Percentiles rank a stretch among this genome's conserved stretches.
Evolutionary conservation across 139 green algal genomes (phyloP).

Genomic region (Yamagishiella unicocca): DNA sequence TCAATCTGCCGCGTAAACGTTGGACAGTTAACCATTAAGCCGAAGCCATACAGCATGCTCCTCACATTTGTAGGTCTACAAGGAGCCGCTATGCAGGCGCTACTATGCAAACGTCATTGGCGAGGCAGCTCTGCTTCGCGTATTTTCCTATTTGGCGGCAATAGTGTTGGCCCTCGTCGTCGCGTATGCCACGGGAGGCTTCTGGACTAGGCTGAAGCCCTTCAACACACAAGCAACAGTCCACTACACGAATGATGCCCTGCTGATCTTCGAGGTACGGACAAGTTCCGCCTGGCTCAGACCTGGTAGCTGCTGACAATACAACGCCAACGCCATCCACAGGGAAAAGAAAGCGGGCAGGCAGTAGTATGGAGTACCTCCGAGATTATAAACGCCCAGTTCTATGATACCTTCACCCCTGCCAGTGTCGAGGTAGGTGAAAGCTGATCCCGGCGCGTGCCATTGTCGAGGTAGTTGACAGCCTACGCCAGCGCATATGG

Average conservation of each 20-base stretch:
- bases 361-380: conserved; percentile 65
- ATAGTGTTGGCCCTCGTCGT: conserved; percentile 54
- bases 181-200: conserved; percentile 56
- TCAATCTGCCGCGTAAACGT: background rate
- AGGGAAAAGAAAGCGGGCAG: conserved; percentile 31
- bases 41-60: background rate
- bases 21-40: background rate
- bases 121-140: conserved; percentile 39
- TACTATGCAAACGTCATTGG: conserved; percentile 43
- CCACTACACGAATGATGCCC: conserved; percentile 50
- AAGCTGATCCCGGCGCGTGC: background rate
- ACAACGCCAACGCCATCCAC: background rate
- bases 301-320: too few species aligned
- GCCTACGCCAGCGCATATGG: too few species aligned
- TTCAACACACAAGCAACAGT: conserved; percentile 49
- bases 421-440: conserved; percentile 61
- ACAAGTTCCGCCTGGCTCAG: background rate
- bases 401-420: conserved; percentile 33
- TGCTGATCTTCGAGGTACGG: conserved; percentile 57
- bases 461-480: background rate
- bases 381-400: conserved; percentile 43
- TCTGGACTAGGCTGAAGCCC: conserved; percentile 56
- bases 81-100: conserved; percentile 52
- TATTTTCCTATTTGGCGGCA: conserved; percentile 21
- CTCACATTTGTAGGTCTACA: conserved; percentile 47